A percentile compares a stretch with the other conserved stretches of the same genome.
Conservation (phyloP, 306 rosid species). For the Lotus japonicus region DNA sequence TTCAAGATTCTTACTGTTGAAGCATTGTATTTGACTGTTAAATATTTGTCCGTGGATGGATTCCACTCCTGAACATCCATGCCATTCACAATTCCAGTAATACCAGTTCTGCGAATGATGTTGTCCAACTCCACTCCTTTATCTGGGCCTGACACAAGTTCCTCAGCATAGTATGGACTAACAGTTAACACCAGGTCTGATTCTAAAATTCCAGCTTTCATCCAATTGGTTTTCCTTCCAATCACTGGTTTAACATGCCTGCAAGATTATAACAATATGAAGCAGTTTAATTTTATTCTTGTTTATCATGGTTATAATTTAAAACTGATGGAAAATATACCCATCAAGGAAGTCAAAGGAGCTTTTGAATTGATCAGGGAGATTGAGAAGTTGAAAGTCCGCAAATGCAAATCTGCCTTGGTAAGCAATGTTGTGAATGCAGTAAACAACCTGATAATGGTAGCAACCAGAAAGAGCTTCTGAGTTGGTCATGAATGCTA, state of each 20-base stretch:
- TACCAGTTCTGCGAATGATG: conserved; percentile 39
- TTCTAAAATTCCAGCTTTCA: conserved; percentile 71
- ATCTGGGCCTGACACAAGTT: conserved; percentile 51
- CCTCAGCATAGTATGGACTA: conserved; percentile 70
- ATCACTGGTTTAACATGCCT: conserved; percentile 52
- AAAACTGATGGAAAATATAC: conserved; percentile 28
- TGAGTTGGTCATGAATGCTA: not conserved
- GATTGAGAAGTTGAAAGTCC: conserved; percentile 54
- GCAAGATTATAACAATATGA: conserved; percentile 13
- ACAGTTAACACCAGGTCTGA: conserved; percentile 57
- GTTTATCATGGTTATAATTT: not conserved
- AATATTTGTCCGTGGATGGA: conserved; percentile 61
- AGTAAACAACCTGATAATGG: conserved; percentile 48
- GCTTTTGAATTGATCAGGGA: conserved; percentile 52
- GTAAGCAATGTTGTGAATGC: conserved; percentile 86
- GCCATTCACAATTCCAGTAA: conserved; percentile 67
- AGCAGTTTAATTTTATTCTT: not conserved
- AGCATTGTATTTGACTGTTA: conserved; percentile 44
- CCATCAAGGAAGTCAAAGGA: conserved; percentile 83
- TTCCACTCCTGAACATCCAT: conserved; percentile 95
- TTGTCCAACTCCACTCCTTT: conserved; percentile 67
- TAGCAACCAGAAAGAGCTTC: conserved; percentile 2
- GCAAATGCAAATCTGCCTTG: conserved; percentile 67
- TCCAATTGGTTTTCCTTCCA: conserved; percentile 79
- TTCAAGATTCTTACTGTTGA: conserved; percentile 38